phyloP scores from a whole-genome alignment of 805 yeast genomes.

The Candida vaughaniae region DNA sequence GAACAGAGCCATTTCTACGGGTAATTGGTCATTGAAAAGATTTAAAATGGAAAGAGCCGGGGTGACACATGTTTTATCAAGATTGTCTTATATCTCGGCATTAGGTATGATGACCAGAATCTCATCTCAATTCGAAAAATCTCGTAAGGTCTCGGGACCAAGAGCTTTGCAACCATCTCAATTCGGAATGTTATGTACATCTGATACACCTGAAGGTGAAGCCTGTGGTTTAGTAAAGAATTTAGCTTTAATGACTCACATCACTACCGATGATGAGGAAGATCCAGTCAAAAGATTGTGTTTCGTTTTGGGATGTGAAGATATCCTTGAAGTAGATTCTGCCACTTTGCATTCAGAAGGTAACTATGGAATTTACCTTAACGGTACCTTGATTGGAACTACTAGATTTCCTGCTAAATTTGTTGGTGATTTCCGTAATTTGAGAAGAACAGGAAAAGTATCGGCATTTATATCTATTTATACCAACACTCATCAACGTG shows the following conservation, averaged over 20 bases:
- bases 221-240: constrained; percentile 99
- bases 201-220: constrained; percentile 99
- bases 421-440: constrained; percentile 70
- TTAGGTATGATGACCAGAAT: constrained; percentile 99
- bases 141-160: constrained; percentile 97
- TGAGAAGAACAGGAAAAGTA: constrained; percentile 81
- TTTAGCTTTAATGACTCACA: constrained; percentile 96
- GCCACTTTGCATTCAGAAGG: constrained; percentile 73
- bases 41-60: constrained; percentile 99
- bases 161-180: constrained; percentile 99
- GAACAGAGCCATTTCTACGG: constrained; percentile 96
- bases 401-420: constrained; percentile 85
- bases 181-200: constrained; percentile 97
- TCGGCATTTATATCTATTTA: constrained; percentile 91
- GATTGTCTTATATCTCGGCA: constrained; percentile 91
- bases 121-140: constrained; percentile 97
- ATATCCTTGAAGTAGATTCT: constrained; percentile 76
- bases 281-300: constrained; percentile 79
- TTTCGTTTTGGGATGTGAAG: constrained; percentile 84
- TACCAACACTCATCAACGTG: constrained; percentile 83
- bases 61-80: constrained; percentile 92
- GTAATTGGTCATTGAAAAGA: constrained; percentile 98
- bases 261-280: constrained; percentile 97
- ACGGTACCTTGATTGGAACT: constrained; percentile 92
- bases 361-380: constrained; percentile 83